Base-by-base conservation (phyloP, 1,284 basidiomycete species). In the Porodaedalea pini region DNA sequence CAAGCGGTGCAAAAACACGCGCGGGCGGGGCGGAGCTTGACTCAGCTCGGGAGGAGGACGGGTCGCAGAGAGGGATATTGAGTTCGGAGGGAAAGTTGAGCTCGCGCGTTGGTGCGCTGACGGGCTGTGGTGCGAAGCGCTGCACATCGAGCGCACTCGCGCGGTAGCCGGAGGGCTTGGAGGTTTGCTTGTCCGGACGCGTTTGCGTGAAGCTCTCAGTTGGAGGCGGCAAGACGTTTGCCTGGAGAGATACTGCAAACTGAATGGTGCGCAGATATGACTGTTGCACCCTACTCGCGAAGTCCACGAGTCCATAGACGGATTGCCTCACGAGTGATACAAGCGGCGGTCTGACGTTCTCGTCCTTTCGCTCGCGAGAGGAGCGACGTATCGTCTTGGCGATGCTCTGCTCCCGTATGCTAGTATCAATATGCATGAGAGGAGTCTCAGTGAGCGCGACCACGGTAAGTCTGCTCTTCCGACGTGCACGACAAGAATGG, bases 121-220 rank as follows among this genome's bases (percentile, higher is more conserved):
- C 36, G 5, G 39, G 25, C 15, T 41, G 31, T 36, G 65, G 61
- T 4, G 69, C 69, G 58, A 77, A 75, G 25, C 57, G 63, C 49
- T 59, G 65, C 40, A 78, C 74, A 54, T 78, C 76, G 45, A 62
- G 59, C 51, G 68, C 49, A 36, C 63, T 66, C 5, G 72, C 80
- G 39, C 82, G 78, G 62, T 76, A 76, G 6, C 81, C 82, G 36
- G 73, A 64, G 27, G 72, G 74, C 57, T 67, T 70, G 54, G 71
- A 64, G 17, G 64, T 64, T 49, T 57, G 54, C 47, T 58, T 62
- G 50, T 60, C 66, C 41, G 32, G 36, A 25, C 55, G 40, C 57
- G 41, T 13, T 45, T 54, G 17, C 15, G 44, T 36, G 19, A 39
- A 32, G 44, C 23, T 25, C 19, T 43, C n/a, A 44, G 17, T 13